Conservation (phyloP, 106 monocot species). For the Gastrodia elata region DNA sequence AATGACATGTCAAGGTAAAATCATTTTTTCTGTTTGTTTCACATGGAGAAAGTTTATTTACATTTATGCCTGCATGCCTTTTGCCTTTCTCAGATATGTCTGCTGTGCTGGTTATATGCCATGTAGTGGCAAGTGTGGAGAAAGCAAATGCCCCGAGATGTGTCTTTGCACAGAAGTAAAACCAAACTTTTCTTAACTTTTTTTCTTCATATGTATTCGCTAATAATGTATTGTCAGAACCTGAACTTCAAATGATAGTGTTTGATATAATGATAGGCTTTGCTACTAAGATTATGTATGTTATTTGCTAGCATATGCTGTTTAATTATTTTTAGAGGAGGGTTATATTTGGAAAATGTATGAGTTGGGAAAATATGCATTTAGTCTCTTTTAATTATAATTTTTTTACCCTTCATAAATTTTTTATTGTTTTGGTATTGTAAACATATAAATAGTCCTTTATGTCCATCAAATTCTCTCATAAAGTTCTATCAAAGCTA, state of each 20-base stretch:
- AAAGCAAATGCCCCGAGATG: constrained; percentile 74
- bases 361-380: not conserved
- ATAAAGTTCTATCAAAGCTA: not conserved
- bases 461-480: not conserved
- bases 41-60: not conserved
- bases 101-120: constrained; percentile 97
- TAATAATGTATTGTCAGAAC: not conserved
- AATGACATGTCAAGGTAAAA: constrained; percentile 98
- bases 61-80: not conserved
- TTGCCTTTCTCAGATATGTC: constrained; percentile 47
- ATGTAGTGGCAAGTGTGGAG: constrained; percentile 91
- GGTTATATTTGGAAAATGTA: not conserved
- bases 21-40: not conserved
- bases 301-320: not conserved
- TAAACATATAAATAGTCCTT: not conserved
- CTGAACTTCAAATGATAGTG: not conserved
- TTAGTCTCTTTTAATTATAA: not conserved
- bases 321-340: not conserved
- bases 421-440: not conserved
- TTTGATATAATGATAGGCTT: not conserved
- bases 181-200: not conserved
- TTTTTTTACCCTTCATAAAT: not conserved
- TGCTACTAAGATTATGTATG: not conserved
- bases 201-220: not conserved
- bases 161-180: constrained; percentile 88